These are phyloP conservation scores for Geranium brycei DNA, from an alignment of 345 rosid genomes.

Conservation along the genomic window DNA sequence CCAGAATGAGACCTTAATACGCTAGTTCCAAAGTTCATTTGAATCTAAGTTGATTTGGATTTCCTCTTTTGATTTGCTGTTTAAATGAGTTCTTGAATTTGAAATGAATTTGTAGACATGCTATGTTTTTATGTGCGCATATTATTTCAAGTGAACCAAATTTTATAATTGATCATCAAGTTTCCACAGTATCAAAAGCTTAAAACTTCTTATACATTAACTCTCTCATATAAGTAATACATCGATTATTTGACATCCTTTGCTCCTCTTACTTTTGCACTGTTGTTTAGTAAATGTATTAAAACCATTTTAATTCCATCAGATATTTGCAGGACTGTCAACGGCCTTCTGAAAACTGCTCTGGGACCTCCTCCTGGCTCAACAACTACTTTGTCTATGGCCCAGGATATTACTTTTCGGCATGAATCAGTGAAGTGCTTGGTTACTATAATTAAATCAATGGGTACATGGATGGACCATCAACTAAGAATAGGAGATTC, in stretches of 20 bases:
- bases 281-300: slow-evolving; percentile 30
- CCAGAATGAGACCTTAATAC: background rate
- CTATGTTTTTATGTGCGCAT: background rate
- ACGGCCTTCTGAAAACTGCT: slow-evolving; percentile 90
- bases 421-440: slow-evolving; percentile 95
- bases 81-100: background rate
- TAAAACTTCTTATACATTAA: background rate
- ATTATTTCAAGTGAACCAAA: background rate
- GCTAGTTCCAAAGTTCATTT: background rate
- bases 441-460: slow-evolving; percentile 68
- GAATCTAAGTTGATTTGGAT: background rate
- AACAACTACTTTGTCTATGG: slow-evolving; percentile 62
- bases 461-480: slow-evolving; percentile 95
- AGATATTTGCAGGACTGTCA: slow-evolving; percentile 97
- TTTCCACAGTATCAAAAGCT: background rate
- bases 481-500: slow-evolving; percentile 55
- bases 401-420: slow-evolving; percentile 76
- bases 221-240: background rate
- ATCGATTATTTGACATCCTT: background rate
- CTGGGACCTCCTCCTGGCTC: slow-evolving; percentile 91
- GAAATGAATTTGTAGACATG: background rate
- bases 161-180: background rate
- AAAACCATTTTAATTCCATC: slow-evolving; percentile 84
- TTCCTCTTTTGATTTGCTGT: background rate
- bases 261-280: background rate